These are phyloP conservation scores for Trichoderma hamatum DNA, from an alignment of 2,329 filamentous ascomycete species.

Conservation along the genomic window DNA sequence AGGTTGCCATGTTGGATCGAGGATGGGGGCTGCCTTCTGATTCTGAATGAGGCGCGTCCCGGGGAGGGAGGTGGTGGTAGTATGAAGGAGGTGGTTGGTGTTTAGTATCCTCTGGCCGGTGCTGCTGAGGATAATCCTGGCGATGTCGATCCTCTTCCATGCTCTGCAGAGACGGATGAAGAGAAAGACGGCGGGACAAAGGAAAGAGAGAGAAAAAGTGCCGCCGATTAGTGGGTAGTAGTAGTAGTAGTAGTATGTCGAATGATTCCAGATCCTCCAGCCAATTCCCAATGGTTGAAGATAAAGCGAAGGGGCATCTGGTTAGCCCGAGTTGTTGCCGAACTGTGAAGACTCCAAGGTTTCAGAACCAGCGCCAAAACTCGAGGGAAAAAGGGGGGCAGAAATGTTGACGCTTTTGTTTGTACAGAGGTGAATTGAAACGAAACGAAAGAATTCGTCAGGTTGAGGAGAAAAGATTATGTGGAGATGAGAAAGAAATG, in stretches of 20 bases:
- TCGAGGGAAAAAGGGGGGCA: background rate
- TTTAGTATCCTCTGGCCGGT: constrained; percentile 45
- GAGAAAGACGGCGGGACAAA: constrained; percentile 24
- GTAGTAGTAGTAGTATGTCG: constrained; percentile 29
- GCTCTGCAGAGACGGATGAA: constrained; percentile 35
- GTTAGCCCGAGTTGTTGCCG: background rate
- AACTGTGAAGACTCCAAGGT: background rate
- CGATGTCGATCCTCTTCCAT: constrained; percentile 47
- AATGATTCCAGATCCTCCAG: constrained; percentile 26
- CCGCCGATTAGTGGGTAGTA: constrained; percentile 23
- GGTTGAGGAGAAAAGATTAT: background rate
- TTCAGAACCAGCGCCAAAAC: background rate
- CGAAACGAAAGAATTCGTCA: background rate
- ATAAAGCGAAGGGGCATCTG: constrained; percentile 25
- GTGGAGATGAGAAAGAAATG: too few species aligned
- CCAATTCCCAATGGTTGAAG: constrained; percentile 21
- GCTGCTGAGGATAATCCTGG: constrained; percentile 43
- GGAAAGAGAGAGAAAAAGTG: background rate
- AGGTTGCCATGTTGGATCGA: constrained; percentile 46
- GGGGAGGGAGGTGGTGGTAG: constrained; percentile 39
- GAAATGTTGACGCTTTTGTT: background rate
- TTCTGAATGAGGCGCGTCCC: constrained; percentile 45
- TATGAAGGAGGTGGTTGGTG: constrained; percentile 48
- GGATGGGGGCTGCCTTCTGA: constrained; percentile 14
- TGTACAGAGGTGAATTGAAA: background rate